Conservation (phyloP, 768 basidiomycete genomes). For the Termitomyces sp. region DNA sequence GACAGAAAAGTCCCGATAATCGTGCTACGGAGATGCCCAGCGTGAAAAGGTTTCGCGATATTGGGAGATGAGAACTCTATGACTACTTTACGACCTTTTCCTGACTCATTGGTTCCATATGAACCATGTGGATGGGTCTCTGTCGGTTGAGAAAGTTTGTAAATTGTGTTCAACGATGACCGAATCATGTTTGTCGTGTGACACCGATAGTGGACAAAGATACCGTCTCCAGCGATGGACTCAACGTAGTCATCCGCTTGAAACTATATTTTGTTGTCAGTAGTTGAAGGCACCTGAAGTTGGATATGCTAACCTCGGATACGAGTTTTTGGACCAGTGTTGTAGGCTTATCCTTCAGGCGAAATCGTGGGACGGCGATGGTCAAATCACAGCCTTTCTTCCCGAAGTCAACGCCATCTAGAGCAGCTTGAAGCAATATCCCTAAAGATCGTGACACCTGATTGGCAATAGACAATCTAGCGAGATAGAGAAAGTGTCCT, state of each 20-base stretch:
- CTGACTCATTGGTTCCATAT: constrained; percentile 75
- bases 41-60: constrained; percentile 96
- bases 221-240: constrained; percentile 5
- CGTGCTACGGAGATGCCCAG: constrained; percentile 91
- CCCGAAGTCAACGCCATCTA: constrained; percentile 72
- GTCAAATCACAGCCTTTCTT: constrained; percentile 92
- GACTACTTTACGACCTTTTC: constrained; percentile 74
- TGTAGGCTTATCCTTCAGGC: constrained; percentile 4
- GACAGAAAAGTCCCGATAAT: constrained; percentile 91
- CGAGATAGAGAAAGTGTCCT: background rate
- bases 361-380: constrained; percentile 64
- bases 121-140: constrained; percentile 38
- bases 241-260: constrained; percentile 6
- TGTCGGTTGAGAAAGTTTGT: constrained; percentile 43
- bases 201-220: constrained; percentile 7
- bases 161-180: constrained; percentile 26
- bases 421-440: constrained; percentile 9
- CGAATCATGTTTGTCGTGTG: constrained; percentile 5
- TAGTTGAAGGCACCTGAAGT: background rate
- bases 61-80: constrained; percentile 95
- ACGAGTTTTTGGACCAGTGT: constrained; percentile 4
- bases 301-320: background rate
- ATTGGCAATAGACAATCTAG: constrained; percentile 1
- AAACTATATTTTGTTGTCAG: background rate
- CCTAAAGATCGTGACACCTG: constrained; percentile 3